A percentile compares a stretch with the other conserved stretches of the same genome.
phyloP scores from a whole-genome alignment of 495 filamentous ascomycete genomes.

The Penicillium steckii region DNA sequence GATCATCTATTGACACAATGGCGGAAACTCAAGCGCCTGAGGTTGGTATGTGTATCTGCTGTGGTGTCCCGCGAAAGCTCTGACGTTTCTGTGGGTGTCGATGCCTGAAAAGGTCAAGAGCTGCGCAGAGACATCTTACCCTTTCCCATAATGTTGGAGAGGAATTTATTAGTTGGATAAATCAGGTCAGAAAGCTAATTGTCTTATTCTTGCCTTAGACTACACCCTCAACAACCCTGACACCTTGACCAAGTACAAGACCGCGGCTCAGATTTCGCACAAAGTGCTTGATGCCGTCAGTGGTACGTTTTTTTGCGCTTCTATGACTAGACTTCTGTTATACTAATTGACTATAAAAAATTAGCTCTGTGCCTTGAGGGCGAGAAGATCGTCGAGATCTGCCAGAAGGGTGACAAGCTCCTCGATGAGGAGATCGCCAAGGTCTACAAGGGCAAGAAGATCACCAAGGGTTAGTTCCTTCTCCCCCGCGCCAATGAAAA shows the following conservation, averaged over 20 bases:
- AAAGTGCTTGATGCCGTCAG: conserved; percentile 86
- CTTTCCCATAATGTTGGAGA: too few relatives aligned
- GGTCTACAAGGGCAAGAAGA: conserved; percentile 98
- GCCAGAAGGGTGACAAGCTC: conserved; percentile 92
- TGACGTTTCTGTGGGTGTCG: conserved; percentile 40
- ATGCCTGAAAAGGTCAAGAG: conserved; percentile 11
- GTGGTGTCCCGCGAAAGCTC: conserved; percentile 37
- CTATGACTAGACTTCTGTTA: not conserved
- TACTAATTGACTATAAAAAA: conserved; percentile 21
- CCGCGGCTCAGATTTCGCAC: conserved; percentile 88
- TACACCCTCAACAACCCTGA: conserved; percentile 96
- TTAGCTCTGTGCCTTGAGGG: conserved; percentile 77
- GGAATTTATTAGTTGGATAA: not conserved
- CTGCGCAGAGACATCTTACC: conserved; percentile 5
- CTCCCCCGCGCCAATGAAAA: not conserved
- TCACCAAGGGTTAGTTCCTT: conserved; percentile 68
- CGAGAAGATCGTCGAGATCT: conserved; percentile 87
- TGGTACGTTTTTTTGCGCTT: conserved; percentile 44
- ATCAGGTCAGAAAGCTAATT: conserved; percentile 2
- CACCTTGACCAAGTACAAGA: conserved; percentile 98
- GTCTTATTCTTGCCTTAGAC: conserved; percentile 53
- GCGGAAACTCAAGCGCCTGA: conserved; percentile 41
- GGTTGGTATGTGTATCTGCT: conserved; percentile 42
- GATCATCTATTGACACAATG: conserved; percentile 37
- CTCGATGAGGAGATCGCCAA: conserved; percentile 91